Evolutionary conservation across 192 early-diverging fungal species (phyloP).

Genomic region (Backusella circina): DNA sequence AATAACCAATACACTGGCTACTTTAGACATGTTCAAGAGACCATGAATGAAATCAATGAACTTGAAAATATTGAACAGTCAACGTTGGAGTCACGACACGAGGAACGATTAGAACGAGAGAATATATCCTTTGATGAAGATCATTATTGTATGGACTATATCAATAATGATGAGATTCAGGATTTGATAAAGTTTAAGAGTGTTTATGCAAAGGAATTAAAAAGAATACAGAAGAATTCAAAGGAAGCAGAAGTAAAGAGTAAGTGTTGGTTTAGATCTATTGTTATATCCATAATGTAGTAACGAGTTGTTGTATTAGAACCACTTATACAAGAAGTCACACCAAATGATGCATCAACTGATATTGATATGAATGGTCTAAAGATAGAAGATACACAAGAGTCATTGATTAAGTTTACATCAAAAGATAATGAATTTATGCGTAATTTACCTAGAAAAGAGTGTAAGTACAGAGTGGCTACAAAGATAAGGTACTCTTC

Average conservation of each 20-base stretch:
- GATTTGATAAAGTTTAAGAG: constrained; percentile 72
- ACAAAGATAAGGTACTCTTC: not conserved
- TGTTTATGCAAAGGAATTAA: constrained; percentile 57
- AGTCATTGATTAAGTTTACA: constrained; percentile 51
- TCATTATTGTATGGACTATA: constrained; percentile 85
- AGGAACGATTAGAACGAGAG: constrained; percentile 64
- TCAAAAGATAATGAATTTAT: constrained; percentile 68
- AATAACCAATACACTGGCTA: constrained; percentile 80
- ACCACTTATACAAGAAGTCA: constrained; percentile 43
- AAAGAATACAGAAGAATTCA: constrained; percentile 56
- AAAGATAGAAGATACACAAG: constrained; percentile 19
- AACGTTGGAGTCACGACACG: constrained; percentile 47
- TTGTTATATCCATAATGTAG: too few relatives aligned
- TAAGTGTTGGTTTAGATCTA: not conserved
- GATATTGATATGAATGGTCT: constrained; percentile 26
- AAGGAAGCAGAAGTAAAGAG: constrained; percentile 21
- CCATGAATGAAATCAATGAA: constrained; percentile 68
- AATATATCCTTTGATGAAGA: constrained; percentile 89
- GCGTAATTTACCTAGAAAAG: constrained; percentile 73
- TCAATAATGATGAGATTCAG: constrained; percentile 85
- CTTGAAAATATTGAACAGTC: constrained; percentile 57
- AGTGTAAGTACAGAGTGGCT: constrained; percentile 68
- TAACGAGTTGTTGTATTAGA: not conserved
- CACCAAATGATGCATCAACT: not conserved
- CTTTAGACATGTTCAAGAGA: constrained; percentile 68